A percentile compares a stretch with the other conserved stretches of the same genome.
Conservation (phyloP, 768 basidiomycete species). For the Candolleomyces eurysporus region DNA sequence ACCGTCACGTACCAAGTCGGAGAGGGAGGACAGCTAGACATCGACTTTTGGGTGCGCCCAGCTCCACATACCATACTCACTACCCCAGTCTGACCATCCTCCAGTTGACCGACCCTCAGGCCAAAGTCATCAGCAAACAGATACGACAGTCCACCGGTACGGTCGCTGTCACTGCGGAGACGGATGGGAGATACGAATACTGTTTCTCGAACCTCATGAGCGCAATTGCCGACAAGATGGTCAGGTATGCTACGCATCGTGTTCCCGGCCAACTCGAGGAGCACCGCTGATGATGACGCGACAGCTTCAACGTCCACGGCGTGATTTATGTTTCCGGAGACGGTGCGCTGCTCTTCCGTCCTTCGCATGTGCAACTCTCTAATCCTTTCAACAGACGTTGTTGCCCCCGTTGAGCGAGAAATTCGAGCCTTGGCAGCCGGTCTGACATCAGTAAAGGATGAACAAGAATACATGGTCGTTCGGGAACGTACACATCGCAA, state of each 20-base stretch:
- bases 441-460: constrained; percentile 90
- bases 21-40: constrained; percentile 93
- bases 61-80: neutral
- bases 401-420: constrained; percentile 96
- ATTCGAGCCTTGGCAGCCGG: constrained; percentile 82
- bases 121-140: constrained; percentile 69
- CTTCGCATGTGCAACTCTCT: neutral
- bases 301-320: constrained; percentile 96
- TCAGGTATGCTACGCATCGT: constrained; percentile 57
- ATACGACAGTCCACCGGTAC: constrained; percentile 88
- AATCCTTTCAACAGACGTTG: constrained; percentile 52
- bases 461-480: constrained; percentile 98
- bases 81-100: constrained; percentile 11
- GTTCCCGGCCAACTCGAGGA: neutral
- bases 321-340: constrained; percentile 92
- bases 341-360: constrained; percentile 43
- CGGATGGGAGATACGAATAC: constrained; percentile 87
- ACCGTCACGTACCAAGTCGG: constrained; percentile 99
- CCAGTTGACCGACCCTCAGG: constrained; percentile 81
- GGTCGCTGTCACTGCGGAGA: constrained; percentile 80
- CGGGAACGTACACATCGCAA: constrained; percentile 91
- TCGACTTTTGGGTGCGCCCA: constrained; percentile 87
- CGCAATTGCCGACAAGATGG: constrained; percentile 90
- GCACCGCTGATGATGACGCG: neutral
- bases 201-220: constrained; percentile 99